These are phyloP conservation scores for Naematelia aurantialba DNA, from an alignment of 768 basidiomycete species.

Conservation along the genomic window DNA sequence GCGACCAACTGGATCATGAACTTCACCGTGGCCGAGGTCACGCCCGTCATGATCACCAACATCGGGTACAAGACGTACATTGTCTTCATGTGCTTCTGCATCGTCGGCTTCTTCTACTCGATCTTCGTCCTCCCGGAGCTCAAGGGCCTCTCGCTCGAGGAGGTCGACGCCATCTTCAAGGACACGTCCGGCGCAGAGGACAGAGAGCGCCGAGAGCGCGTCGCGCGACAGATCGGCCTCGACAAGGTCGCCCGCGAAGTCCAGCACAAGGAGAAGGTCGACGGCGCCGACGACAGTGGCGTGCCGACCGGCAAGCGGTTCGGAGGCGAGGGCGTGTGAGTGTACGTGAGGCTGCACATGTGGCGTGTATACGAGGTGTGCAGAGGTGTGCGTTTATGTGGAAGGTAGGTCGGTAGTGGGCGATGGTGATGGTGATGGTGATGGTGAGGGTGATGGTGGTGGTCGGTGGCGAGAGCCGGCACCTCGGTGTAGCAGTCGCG, in stretches of 20 bases:
- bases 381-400: no score
- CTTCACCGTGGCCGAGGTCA: slow-evolving; percentile 59
- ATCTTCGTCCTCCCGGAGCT: slow-evolving; percentile 58
- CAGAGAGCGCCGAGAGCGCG: slow-evolving; percentile 55
- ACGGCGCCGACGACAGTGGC: not conserved
- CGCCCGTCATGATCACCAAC: slow-evolving; percentile 66
- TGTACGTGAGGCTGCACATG: not conserved
- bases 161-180: slow-evolving; percentile 81
- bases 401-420: no score
- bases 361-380: not conserved
- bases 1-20: slow-evolving; percentile 58
- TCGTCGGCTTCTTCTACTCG: slow-evolving; percentile 66
- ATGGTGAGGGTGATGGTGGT: no score
- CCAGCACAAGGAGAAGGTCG: slow-evolving; percentile 37
- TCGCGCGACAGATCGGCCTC: slow-evolving; percentile 65
- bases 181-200: slow-evolving; percentile 62
- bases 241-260: slow-evolving; percentile 47
- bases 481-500: no score
- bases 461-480: no score
- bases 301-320: not conserved
- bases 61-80: slow-evolving; percentile 70
- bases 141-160: slow-evolving; percentile 73
- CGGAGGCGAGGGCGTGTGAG: not conserved
- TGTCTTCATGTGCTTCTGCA: slow-evolving; percentile 60
- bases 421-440: no score